Evolutionary conservation across 805 yeast species (phyloP), one percentile per base, ranked within the genome.

Genomic region (Candida bentonensis): DNA sequence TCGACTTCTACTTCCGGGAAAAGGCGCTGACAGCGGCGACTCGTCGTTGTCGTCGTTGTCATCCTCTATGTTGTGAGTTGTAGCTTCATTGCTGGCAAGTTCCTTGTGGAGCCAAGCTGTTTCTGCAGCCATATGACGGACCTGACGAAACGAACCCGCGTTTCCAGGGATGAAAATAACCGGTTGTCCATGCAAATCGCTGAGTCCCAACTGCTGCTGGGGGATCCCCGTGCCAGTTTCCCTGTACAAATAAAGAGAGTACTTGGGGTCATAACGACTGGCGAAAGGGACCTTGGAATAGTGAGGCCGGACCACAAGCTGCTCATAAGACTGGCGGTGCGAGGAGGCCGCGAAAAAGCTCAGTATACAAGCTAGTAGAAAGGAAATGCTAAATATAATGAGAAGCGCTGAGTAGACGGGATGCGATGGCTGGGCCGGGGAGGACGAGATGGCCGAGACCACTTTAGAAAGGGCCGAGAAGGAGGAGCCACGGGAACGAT

Each of bases 101-200:
- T 71, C 70, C 50, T 65, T 70, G 51, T 66, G 40, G 2, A 73
- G 52, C 36, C 70, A 68, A 1, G 95, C 72, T 21, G 83, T 67
- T 51, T 81, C 82, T 1, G 96, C 79, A 0, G 96, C 97, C n/a
- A 89, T 73, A 1, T 96, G 83, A 43, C 98, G 68, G 7, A 76
- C 94, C 61, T 92, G 99, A 51, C 76, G 74, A 59, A 76, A 87
- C 46, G 94, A 80, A 1, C 99, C 99, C 0, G 98, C 98, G 58
- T 94, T 92, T 1, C 99, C 99, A 0, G 98, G 98, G 34, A 94
- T 82, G 60, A 92, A 92, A 13, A 92, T 64, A 1, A 86, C 87
- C 0, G 99, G 99, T 1, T 83, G 72, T 0, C 97, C 97, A 44
- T 55, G 56, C 0, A 95, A 92, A 30, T 30, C 17, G 36, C 17